Conservation (phyloP, 495 filamentous ascomycete genomes). For the Penicillium samsonianum region DNA sequence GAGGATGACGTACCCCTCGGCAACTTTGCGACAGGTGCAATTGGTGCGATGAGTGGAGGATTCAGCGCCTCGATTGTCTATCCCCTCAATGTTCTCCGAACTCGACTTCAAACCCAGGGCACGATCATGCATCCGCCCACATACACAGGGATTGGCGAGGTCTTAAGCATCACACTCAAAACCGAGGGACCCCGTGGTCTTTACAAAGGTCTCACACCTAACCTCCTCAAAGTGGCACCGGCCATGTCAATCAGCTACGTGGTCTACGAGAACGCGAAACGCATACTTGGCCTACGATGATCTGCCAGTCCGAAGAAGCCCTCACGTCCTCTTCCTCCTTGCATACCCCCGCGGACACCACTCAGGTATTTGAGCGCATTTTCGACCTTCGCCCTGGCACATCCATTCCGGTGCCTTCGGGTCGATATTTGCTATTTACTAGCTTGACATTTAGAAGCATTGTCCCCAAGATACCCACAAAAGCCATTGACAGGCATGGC, state of each 20-base stretch:
- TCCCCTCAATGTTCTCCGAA: conserved; percentile 91
- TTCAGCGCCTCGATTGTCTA: conserved; percentile 93
- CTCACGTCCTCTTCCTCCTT: conserved; percentile 1
- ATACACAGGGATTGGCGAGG: conserved; percentile 87
- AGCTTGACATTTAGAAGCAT: conserved; percentile 8
- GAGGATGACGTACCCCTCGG: conserved; percentile 79
- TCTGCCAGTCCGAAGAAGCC: neutral
- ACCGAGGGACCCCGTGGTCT: conserved; percentile 84
- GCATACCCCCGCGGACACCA: neutral
- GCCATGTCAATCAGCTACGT: conserved; percentile 97
- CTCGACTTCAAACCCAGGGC: conserved; percentile 91
- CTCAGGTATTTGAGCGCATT: neutral
- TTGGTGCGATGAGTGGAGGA: conserved; percentile 89
- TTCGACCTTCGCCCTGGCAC: neutral
- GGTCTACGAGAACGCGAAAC: conserved; percentile 95
- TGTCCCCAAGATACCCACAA: conserved; percentile 9
- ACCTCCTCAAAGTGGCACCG: conserved; percentile 93
- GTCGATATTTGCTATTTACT: conserved; percentile 1
- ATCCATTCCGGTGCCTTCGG: neutral
- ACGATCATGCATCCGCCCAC: conserved; percentile 87
- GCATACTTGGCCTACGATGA: conserved; percentile 68
- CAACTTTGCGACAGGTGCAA: conserved; percentile 75
- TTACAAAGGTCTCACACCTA: conserved; percentile 94
- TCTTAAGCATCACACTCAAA: conserved; percentile 74
- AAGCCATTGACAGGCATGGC: neutral